phyloP scores from a whole-genome alignment of 108 stramenopile genomes.

The Cyclotella baltica region DNA sequence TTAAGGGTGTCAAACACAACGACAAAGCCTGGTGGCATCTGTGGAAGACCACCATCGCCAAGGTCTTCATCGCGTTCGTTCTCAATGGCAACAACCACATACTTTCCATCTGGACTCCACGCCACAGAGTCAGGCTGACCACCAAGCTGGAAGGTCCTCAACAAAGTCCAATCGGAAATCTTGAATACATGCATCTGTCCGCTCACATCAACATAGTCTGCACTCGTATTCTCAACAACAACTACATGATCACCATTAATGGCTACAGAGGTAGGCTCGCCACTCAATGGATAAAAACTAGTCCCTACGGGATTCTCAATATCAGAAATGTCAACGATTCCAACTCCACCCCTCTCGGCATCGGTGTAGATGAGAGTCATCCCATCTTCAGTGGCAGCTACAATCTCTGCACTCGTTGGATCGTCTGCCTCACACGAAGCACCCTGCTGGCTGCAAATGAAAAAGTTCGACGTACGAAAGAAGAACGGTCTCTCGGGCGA shows the following conservation, averaged over 20 bases:
- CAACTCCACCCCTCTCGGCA: constrained; percentile 36
- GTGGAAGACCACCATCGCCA: constrained; percentile 40
- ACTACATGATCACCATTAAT: constrained; percentile 57
- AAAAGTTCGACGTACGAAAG: constrained; percentile 4
- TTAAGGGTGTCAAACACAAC: constrained; percentile 43
- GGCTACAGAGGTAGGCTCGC: constrained; percentile 76
- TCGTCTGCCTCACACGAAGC: neutral
- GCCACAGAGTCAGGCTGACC: constrained; percentile 77
- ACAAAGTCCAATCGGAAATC: constrained; percentile 35
- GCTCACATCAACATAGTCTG: constrained; percentile 51
- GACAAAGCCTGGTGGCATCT: constrained; percentile 64
- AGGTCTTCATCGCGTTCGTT: constrained; percentile 74
- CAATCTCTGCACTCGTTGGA: constrained; percentile 20
- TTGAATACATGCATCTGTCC: constrained; percentile 57
- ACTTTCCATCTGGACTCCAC: constrained; percentile 52
- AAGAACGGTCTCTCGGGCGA: constrained; percentile 21
- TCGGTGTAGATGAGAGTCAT: constrained; percentile 67
- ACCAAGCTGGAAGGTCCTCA: constrained; percentile 45
- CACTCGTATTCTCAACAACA: constrained; percentile 63
- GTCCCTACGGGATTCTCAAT: constrained; percentile 43
- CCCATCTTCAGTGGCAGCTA: constrained; percentile 55
- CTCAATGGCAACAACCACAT: constrained; percentile 70
- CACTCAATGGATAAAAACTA: constrained; percentile 52
- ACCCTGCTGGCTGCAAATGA: neutral
- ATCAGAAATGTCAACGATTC: constrained; percentile 72